These are phyloP conservation scores for Zelonia costaricensis DNA, from an alignment of 208 protist species.

Conservation along the genomic window DNA sequence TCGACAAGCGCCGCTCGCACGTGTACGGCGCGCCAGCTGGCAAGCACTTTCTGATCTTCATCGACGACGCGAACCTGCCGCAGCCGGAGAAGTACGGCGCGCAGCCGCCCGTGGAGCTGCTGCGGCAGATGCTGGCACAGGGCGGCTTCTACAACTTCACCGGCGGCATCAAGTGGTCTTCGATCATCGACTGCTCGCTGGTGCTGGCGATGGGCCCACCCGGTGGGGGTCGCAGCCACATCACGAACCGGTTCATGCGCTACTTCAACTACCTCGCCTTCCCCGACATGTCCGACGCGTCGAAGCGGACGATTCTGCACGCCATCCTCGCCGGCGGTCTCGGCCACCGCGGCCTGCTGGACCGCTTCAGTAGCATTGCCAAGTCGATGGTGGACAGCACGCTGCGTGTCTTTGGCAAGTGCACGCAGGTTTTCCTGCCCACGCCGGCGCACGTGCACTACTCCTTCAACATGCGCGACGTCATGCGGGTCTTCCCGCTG, in stretches of 20 bases:
- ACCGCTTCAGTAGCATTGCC: constrained; percentile 56
- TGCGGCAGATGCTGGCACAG: constrained; percentile 92
- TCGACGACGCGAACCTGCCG: constrained; percentile 94
- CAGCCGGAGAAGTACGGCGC: constrained; percentile 93
- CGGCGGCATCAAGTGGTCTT: constrained; percentile 85
- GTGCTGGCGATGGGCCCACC: constrained; percentile 97
- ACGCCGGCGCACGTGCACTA: constrained; percentile 98
- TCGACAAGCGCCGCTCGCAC: constrained; percentile 93
- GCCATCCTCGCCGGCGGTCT: constrained; percentile 94
- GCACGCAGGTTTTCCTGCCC: constrained; percentile 93
- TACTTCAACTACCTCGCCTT: constrained; percentile 98
- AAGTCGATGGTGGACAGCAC: constrained; percentile 87
- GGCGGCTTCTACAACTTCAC: constrained; percentile 91
- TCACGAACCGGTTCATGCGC: constrained; percentile 97
- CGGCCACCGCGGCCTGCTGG: constrained; percentile 55
- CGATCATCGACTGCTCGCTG: constrained; percentile 95
- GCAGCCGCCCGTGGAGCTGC: constrained; percentile 93
- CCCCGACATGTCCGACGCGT: constrained; percentile 94
- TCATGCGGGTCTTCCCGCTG: constrained; percentile 97
- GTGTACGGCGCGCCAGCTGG: constrained; percentile 88
- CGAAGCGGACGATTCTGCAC: constrained; percentile 93
- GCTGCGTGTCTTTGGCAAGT: constrained; percentile 93
- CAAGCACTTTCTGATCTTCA: constrained; percentile 93
- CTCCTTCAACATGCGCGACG: constrained; percentile 98
- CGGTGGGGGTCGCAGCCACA: constrained; percentile 93